Evolutionary conservation across 1,284 basidiomycete genomes (phyloP), one percentile per base, ranked within the genome.

Genomic region (Trichosporon faecale): DNA sequence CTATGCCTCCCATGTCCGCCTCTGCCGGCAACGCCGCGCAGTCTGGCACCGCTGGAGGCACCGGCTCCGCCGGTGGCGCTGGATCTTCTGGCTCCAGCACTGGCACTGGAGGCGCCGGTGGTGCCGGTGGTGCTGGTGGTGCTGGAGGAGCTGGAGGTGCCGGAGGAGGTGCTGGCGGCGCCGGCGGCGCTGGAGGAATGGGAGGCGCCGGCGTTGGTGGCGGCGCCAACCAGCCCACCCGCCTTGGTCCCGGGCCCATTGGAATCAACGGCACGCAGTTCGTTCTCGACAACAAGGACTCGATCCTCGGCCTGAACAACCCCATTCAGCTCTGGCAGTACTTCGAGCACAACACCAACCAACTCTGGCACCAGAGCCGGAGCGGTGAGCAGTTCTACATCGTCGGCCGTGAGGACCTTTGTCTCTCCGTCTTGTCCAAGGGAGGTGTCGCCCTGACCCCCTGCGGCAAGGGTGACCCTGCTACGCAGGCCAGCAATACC

Each of bases 301-400:
- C 21, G n/a, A 66, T 35, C 16, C 65, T 66, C 14, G 27, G 18
- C 21, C 29, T 52, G 21, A 31, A 31, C 46, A 66, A 55, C 49
- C 31, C 49, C 3, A 55, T 66, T 27, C 65, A 66, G 65, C 49
- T 66, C 31, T 66, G 65, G 65, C 18, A 66, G 31, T 66, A 35
- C 49, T 31, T 35, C 31, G 11, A 12, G 3, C 31, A 46, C 31
- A 66, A 57, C 65, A 31, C 57, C 7, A 61, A 61, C 57, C 57
- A 61, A 14, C 18, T 33, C 14, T 61, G 57, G 57, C 57, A 61
- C 57, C 57, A 61, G 57, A 31, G 27, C 27, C 27, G 21, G 16
- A 61, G 57, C 57, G 57, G 57, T 18, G 57, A 33, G 29, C 57
- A 61, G 57, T 61, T 61, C 57, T 61, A 61, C 57, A 61, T 61